These are phyloP conservation scores for Colletotrichum nymphaeae DNA, from an alignment of 2,329 filamentous ascomycete species.

Conservation along the genomic window DNA sequence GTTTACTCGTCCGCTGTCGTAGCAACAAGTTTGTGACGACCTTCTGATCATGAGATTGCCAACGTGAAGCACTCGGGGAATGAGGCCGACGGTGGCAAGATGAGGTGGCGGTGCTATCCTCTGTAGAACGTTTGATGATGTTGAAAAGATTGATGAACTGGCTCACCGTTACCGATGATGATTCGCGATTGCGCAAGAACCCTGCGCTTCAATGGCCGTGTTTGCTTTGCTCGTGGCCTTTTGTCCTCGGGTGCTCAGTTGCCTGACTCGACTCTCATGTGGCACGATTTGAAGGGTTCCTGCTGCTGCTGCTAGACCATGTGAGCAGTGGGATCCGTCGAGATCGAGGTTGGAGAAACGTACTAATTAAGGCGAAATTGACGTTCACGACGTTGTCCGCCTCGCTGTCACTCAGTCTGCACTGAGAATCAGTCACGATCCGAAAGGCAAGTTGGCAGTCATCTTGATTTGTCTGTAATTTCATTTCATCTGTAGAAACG, in stretches of 20 bases:
- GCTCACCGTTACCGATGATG: not conserved
- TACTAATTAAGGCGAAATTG: not conserved
- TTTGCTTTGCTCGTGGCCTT: not conserved
- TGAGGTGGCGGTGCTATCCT: not conserved
- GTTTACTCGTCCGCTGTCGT: not conserved
- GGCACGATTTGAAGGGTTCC: not conserved
- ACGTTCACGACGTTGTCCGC: not conserved
- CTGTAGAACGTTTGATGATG: not conserved
- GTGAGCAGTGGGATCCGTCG: not conserved
- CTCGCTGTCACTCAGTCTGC: not conserved
- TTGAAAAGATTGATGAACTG: not conserved
- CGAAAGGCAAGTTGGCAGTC: not conserved
- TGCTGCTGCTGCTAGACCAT: not conserved
- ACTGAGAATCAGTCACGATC: not conserved
- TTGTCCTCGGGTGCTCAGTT: not conserved
- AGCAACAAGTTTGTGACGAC: no score
- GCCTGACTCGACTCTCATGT: not conserved
- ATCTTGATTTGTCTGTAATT: conserved; percentile 6
- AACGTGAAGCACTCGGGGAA: not conserved
- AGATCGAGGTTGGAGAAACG: not conserved
- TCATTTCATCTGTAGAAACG: conserved; percentile 4
- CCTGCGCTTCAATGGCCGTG: not conserved
- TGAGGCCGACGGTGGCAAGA: not conserved
- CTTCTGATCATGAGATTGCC: not conserved
- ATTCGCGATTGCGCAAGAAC: not conserved